Evolutionary conservation across 305 asterid genomes (phyloP), one percentile per base, ranked within the genome.

Genomic region (Fraxinus xanthoxyloides): DNA sequence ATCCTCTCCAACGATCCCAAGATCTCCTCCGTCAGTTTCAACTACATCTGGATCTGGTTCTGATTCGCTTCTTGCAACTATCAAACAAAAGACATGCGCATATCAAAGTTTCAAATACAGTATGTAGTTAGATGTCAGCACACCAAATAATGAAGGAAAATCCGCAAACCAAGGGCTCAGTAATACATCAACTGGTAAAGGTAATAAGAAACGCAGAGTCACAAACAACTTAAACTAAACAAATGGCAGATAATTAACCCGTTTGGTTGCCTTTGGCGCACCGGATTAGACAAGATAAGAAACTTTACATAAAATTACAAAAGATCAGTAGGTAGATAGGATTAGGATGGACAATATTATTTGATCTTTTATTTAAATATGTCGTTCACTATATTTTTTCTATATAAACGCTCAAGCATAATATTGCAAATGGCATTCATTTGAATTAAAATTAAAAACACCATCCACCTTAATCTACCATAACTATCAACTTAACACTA

Each of bases 1-100:
- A 85, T 94, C 98, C 12, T 96, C 99, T 77, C 92, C 92, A 84
- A 96, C 97, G 83, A 94, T 90, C 79, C 98, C 98, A 80, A 94
- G 86, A 87, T 94, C 97, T 72, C 87, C 87, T 26, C 77, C 89
- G 74, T 87, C 95, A 56, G 91, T 70, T 21, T 89, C 93, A 80
- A 84, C 90, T 34, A 82, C 89, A 35, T 91, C 97, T 19, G 85
- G 91, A 46, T 87, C 97, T 26, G 92, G 77, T 48, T 93, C 97
- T 9, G 91, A 80, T 84, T 92, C 91, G 72, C 98, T 85, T 82
- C 93, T 92, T 69, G 92, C 93, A 88, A 92, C 98, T 94, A 83
- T 36, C 34, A 88, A 79, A 70, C 72, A 73, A 38, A 85, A 80
- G 61, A 32, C 12, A 59, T 38, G 35, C 8, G 40, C 8, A 54